Conservation (phyloP, 129 eudicot genomes). For the Flaveria sonorensis region DNA sequence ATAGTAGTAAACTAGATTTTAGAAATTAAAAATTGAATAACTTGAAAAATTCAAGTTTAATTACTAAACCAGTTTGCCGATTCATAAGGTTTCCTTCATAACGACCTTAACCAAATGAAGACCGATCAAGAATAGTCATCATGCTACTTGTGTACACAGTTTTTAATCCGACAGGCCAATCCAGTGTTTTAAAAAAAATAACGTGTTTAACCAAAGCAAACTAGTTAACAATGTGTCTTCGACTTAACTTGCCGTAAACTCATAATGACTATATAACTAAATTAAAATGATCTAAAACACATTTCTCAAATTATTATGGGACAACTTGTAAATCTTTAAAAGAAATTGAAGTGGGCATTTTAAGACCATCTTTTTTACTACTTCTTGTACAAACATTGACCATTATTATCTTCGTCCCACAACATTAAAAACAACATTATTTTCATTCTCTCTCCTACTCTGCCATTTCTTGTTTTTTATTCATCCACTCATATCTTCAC, state of each 20-base stretch:
- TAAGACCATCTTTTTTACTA: neutral
- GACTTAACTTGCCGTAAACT: neutral
- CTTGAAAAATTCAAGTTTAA: too few relatives aligned
- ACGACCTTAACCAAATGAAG: too few relatives aligned
- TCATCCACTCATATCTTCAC: slow-evolving; percentile 38
- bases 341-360: neutral
- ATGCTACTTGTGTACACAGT: too few relatives aligned
- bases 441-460: slow-evolving; percentile 33
- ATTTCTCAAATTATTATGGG: neutral
- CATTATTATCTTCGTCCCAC: slow-evolving; percentile 18
- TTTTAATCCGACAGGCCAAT: too few relatives aligned
- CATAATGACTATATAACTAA: neutral
- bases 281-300: neutral
- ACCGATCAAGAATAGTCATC: too few relatives aligned
- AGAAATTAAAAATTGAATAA: too few relatives aligned
- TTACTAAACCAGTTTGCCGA: too few relatives aligned
- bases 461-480: slow-evolving; percentile 36
- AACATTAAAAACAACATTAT: slow-evolving; percentile 24
- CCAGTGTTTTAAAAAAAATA: too few relatives aligned
- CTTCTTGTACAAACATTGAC: slow-evolving; percentile 7
- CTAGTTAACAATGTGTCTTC: neutral
- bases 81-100: too few relatives aligned
- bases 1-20: too few relatives aligned
- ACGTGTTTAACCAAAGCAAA: too few relatives aligned
- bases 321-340: neutral